These are phyloP conservation scores for Russula compacta DNA, from an alignment of 768 basidiomycete genomes.

Conservation along the genomic window DNA sequence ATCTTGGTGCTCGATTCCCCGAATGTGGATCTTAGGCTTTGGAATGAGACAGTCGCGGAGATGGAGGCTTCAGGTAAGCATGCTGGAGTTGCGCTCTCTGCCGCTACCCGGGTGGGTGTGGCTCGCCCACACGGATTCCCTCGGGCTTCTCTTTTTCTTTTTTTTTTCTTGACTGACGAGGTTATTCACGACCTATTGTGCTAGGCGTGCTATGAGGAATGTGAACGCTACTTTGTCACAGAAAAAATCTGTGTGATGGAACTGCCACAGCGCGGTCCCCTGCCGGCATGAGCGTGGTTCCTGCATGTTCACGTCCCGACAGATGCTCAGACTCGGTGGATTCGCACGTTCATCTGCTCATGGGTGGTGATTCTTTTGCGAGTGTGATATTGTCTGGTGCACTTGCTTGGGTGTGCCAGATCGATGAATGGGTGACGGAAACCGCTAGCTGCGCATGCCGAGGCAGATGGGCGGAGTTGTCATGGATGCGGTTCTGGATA, in stretches of 20 bases:
- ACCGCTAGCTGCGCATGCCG: background rate
- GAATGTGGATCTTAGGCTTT: conserved; percentile 15
- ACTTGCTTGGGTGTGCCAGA: background rate
- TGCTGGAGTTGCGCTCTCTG: background rate
- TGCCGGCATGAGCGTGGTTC: conserved; percentile 1
- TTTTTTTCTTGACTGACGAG: background rate
- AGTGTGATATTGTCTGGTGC: background rate
- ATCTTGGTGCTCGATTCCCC: conserved; percentile 19
- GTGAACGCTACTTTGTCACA: background rate
- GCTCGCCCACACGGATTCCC: too few relatives aligned
- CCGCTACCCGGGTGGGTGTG: background rate
- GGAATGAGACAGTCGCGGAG: conserved; percentile 19
- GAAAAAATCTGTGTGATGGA: background rate
- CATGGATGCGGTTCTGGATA: background rate
- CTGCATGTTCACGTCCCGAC: background rate
- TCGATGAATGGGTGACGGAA: background rate
- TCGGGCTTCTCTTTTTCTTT: too few relatives aligned
- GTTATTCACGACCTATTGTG: background rate
- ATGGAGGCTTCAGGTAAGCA: conserved; percentile 17
- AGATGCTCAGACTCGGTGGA: background rate
- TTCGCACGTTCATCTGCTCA: background rate
- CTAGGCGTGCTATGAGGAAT: conserved; percentile 4
- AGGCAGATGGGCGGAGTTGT: background rate
- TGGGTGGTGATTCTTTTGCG: background rate
- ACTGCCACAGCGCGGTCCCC: background rate